Conservation (phyloP, 805 yeast species). For the Pichia manshurica region DNA sequence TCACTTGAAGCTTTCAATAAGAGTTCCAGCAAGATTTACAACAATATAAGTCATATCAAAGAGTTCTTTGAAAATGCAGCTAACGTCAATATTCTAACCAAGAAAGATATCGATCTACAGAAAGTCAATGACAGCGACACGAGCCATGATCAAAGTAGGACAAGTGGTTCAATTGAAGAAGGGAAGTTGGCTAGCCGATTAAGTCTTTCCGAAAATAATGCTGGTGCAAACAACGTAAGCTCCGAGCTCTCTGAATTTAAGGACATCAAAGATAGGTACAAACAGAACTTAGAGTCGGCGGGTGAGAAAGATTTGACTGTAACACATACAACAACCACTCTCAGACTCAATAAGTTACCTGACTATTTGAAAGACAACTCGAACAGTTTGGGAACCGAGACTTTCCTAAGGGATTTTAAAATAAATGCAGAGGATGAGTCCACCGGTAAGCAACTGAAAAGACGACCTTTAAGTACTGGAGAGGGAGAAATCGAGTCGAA, state of each 20-base stretch:
- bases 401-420: constrained; percentile 1
- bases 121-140: background rate
- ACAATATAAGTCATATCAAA: constrained; percentile 69
- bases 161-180: background rate
- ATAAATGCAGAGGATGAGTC: constrained; percentile 13
- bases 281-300: constrained; percentile 11
- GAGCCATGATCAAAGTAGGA: background rate
- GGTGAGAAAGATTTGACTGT: background rate
- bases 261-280: constrained; percentile 13
- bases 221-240: background rate
- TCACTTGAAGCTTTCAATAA: constrained; percentile 53
- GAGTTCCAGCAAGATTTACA: constrained; percentile 57
- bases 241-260: constrained; percentile 7
- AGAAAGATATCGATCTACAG: constrained; percentile 9
- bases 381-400: background rate
- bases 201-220: background rate
- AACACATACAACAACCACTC: background rate
- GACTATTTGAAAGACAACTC: background rate
- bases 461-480: background rate
- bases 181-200: background rate
- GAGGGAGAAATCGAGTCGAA: background rate
- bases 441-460: constrained; percentile 7
- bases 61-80: constrained; percentile 56
- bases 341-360: background rate
- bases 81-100: constrained; percentile 26